Evolutionary conservation across 371 early-diverging fungal genomes (phyloP), one percentile per base, ranked within the genome.

Genomic region (Mucor indicus): DNA sequence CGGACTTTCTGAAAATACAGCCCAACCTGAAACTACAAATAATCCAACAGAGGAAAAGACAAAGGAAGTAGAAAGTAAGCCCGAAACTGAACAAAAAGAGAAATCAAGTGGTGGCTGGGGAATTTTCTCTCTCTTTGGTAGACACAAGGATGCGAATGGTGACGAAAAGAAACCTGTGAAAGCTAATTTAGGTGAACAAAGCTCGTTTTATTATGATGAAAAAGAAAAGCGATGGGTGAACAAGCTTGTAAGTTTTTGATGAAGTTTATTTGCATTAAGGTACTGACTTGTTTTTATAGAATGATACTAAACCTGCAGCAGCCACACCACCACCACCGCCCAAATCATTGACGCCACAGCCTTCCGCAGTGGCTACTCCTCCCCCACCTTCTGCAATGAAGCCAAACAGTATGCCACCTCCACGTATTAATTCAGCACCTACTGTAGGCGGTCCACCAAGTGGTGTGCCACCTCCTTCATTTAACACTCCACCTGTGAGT

Each of bases 161-260:
- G 60, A 66, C 7, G 73, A 68, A 36, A 64, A 59, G 43, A 82
- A 80, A 58, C 64, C 78, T 7, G 75, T 77, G 23, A 69, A 67
- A 54, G 89, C 89, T 11, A 84, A 88, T 42, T 59, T 88, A 29
- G 87, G 87, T 29, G 84, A 85, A 56, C 69, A 81, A 50, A 83
- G 64, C 31, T 48, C 70, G 10, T 88, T 88, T 52, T 82, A 84
- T 48, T 88, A 75, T 59, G 89, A 88, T 38, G 80, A 80, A 12
- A 79, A 76, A 23, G 76, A 75, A 43, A 68, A 74, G 36, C 67
- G 79, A 21, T 82, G 82, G 82, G 69, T 82, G 30, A 79, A 79
- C 53, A 79, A 75, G 41, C 50, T 51, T 25, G 74, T 69, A 59
- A 65, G 65, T 23, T 5, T 22, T 29, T 29, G n/a, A n/a, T 29